Evolutionary conservation across 164 flowering plant species (phyloP).

Genomic region (Houttuynia cordata): DNA sequence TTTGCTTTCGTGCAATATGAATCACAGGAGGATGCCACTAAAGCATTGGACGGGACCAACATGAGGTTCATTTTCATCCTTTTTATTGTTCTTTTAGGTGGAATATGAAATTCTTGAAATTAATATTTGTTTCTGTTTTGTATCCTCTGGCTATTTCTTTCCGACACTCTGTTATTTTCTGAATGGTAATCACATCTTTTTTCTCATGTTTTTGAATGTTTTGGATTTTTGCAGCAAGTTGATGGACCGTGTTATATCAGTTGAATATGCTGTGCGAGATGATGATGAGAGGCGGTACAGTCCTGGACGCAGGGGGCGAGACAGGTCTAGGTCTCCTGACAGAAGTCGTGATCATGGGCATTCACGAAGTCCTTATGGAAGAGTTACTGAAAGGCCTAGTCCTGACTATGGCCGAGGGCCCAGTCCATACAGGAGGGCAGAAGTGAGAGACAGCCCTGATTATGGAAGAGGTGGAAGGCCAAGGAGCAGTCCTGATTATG

Average conservation of each 20-base stretch:
- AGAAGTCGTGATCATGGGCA: slow-evolving; percentile 26
- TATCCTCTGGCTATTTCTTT: too few species aligned
- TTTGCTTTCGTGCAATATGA: slow-evolving; percentile 94
- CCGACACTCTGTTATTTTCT: neutral
- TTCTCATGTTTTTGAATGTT: neutral
- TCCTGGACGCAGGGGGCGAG: slow-evolving; percentile 50
- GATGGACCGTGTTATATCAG: slow-evolving; percentile 84
- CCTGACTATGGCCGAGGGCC: slow-evolving; percentile 19
- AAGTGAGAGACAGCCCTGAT: neutral
- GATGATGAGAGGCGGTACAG: slow-evolving; percentile 68
- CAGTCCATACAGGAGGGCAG: slow-evolving; percentile 17
- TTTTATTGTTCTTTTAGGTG: neutral
- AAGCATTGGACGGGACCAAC: slow-evolving; percentile 44
- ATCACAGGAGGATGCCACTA: slow-evolving; percentile 83
- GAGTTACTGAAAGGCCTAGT: slow-evolving; percentile 21
- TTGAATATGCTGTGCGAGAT: slow-evolving; percentile 87
- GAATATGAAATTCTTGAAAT: neutral
- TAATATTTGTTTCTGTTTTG: too few species aligned
- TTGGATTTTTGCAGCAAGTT: slow-evolving; percentile 49
- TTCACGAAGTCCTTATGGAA: slow-evolving; percentile 24
- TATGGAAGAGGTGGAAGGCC: slow-evolving; percentile 14
- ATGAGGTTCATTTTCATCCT: slow-evolving; percentile 25
- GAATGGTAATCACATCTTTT: neutral
- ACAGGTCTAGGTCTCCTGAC: slow-evolving; percentile 30
- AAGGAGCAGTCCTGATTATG: slow-evolving; percentile 22